Evolutionary conservation across 441 rosid species (phyloP).

Genomic region (Adansonia gregorii): DNA sequence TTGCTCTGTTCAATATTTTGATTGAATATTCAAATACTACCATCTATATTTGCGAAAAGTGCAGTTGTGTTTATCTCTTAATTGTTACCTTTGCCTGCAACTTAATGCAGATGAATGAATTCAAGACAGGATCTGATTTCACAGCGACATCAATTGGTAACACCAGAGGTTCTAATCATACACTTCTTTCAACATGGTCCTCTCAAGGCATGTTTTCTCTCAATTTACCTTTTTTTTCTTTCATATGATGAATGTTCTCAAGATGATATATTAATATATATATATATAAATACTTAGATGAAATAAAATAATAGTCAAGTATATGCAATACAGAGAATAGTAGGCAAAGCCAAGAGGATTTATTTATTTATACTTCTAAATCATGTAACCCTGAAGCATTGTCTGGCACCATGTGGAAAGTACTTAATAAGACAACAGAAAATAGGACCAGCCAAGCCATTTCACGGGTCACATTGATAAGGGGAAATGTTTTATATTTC

Average conservation of each 20-base stretch:
- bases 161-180: slow-evolving; percentile 47
- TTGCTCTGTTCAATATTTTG: background rate
- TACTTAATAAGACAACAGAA: slow-evolving; percentile 32
- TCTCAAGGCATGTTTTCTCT: slow-evolving; percentile 65
- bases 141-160: slow-evolving; percentile 46
- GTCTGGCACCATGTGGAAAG: slow-evolving; percentile 22
- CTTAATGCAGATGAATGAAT: slow-evolving; percentile 70
- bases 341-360: background rate
- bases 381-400: background rate
- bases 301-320: background rate
- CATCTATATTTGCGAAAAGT: background rate
- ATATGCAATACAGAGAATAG: background rate
- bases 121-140: slow-evolving; percentile 64
- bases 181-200: slow-evolving; percentile 71
- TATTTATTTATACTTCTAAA: background rate
- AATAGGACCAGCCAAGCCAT: slow-evolving; percentile 3
- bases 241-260: background rate
- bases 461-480: slow-evolving; percentile 27
- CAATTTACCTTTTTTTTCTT: slow-evolving; percentile 6
- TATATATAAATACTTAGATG: background rate
- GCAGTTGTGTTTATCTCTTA: slow-evolving; percentile 10
- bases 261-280: background rate
- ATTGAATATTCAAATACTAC: background rate
- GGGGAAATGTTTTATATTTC: slow-evolving; percentile 3
- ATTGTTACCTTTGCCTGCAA: slow-evolving; percentile 18